Evolutionary conservation across 1,139 yeast species (phyloP).

Genomic region (Candida mesenterica): DNA sequence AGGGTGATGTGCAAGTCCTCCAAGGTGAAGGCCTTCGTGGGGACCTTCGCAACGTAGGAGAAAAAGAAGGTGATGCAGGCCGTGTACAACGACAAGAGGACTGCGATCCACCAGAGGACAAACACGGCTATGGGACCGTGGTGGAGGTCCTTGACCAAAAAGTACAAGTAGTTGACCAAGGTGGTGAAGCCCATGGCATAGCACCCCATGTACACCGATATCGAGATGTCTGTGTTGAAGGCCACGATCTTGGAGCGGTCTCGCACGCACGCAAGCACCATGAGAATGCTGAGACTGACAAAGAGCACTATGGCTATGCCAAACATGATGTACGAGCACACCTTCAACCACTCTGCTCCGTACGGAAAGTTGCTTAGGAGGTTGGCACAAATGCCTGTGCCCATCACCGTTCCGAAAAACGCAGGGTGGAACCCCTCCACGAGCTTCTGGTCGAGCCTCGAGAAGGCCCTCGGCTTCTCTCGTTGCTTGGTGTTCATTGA

Average conservation of each 20-base stretch:
- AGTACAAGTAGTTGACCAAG: slow-evolving; percentile 52
- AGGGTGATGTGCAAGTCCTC: slow-evolving; percentile 42
- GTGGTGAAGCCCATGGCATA: slow-evolving; percentile 79
- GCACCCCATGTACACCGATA: slow-evolving; percentile 70
- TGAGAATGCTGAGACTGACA: slow-evolving; percentile 33
- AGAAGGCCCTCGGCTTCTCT: no score
- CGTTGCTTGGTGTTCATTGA: no score
- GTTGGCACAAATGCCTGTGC: slow-evolving; percentile 68
- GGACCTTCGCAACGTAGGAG: slow-evolving; percentile 35
- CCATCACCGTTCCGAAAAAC: slow-evolving; percentile 78
- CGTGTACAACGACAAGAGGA: slow-evolving; percentile 50
- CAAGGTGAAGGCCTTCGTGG: slow-evolving; percentile 8
- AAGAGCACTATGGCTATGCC: slow-evolving; percentile 53
- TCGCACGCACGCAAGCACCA: slow-evolving; percentile 34
- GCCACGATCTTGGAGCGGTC: slow-evolving; percentile 32
- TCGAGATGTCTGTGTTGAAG: slow-evolving; percentile 44
- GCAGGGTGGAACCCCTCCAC: slow-evolving; percentile 48
- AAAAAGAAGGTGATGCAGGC: slow-evolving; percentile 55
- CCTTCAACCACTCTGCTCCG: slow-evolving; percentile 56
- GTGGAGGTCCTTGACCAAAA: slow-evolving; percentile 35
- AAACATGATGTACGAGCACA: slow-evolving; percentile 56
- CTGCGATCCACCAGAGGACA: slow-evolving; percentile 70
- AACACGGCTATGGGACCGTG: slow-evolving; percentile 41
- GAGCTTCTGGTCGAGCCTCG: slow-evolving; percentile 4
- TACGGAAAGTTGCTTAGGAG: slow-evolving; percentile 66